Conservation (phyloP, 257 asterid genomes). For the Nyctanthes arbortristis region DNA sequence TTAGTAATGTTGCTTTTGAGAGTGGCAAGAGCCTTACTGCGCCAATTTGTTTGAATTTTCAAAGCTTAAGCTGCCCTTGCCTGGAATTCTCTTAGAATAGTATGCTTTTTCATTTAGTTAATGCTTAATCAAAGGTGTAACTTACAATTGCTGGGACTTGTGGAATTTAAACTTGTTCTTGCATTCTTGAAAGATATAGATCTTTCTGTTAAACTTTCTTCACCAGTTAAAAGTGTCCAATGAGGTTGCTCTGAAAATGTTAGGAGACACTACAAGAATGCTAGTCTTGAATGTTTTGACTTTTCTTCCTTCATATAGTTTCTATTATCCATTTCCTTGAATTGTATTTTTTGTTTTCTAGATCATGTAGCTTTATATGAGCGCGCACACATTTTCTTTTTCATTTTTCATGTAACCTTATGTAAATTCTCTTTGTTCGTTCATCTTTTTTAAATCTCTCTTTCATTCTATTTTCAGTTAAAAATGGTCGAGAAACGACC, state of each 20-base stretch:
- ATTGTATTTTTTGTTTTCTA: background rate
- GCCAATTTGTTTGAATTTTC: background rate
- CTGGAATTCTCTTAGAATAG: background rate
- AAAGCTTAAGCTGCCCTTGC: background rate
- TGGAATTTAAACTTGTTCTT: background rate
- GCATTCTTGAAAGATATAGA: background rate
- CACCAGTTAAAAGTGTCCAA: background rate
- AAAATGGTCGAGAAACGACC: conserved; percentile 53
- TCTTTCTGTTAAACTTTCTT: background rate
- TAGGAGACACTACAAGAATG: background rate
- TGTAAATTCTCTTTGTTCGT: background rate
- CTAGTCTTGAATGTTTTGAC: background rate
- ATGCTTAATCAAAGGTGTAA: background rate
- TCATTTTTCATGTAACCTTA: background rate
- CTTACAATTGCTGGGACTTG: background rate
- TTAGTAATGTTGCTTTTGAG: background rate
- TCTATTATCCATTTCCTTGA: background rate
- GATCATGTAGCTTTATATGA: background rate
- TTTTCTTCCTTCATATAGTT: background rate
- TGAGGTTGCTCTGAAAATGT: background rate
- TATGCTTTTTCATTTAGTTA: background rate
- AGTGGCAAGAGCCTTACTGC: background rate
- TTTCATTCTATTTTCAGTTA: conserved; percentile 28
- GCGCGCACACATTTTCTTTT: background rate
- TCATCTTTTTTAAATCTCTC: background rate